Base-by-base conservation (phyloP, 768 basidiomycete species). In the Boletales sp. region DNA sequence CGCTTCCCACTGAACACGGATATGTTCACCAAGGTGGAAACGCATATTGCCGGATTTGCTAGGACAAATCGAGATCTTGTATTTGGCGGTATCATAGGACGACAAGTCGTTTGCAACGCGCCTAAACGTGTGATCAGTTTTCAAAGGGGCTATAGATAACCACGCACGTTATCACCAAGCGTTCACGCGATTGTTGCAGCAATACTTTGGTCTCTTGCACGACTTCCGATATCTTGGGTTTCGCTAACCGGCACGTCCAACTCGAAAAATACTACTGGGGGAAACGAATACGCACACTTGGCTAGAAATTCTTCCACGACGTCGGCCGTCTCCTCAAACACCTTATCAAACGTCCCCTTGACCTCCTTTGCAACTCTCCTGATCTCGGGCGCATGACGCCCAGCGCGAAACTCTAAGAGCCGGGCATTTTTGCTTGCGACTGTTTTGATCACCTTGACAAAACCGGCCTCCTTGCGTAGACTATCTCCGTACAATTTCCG, bases 371-470 rank as follows among this genome's bases (percentile, higher is more conserved):
- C 93, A n/a, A 86, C 83, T 27, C 90, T 78, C 67, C 80, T 79
- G 52, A 97, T 78, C 60, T 91, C 87, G 1, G 90, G 89, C 8
- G 82, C 89, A 68, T 94, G 90, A 43, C 78, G 80, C n/a, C 82
- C 86, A 11, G 90, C 89, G 29, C 81, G 79, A 10, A 78, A 81
- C 60, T 91, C 89, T 21, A 95, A 65, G 8, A 87, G 75, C 27
- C 80, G 78, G 0, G 84, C 90, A 53, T 92, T 90, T 72, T 85
- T 86, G 62, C 78, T 84, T 4, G 94, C 94, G 10, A 94, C 91
- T 51, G 79, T 89, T 71, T 94, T 94, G 68, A 99, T 86, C n/a
- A 97, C 94, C 73, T 97, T 97, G 59, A 95, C 91, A 55, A 98
- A 89, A 45, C 97, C 97, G 2, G 94, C 95, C 51, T 98, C 95